phyloP scores from a whole-genome alignment of 2,329 filamentous ascomycete species.

The Trichoderma sp. region DNA sequence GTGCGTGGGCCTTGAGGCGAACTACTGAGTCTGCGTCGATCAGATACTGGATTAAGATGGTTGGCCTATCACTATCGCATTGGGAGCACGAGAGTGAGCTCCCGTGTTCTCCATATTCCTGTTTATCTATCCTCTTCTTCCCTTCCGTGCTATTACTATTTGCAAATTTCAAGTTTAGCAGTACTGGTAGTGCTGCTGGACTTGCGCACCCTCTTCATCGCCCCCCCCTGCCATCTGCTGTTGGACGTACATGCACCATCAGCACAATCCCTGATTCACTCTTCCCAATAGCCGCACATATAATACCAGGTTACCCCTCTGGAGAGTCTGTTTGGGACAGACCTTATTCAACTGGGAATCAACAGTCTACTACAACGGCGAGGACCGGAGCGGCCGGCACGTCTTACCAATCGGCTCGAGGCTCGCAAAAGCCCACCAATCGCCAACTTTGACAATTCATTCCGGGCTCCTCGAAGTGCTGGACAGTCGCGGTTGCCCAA shows the following conservation, averaged over 20 bases:
- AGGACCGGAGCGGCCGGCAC: conserved; percentile 15
- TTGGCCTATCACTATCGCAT: not conserved
- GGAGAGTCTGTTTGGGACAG: not conserved
- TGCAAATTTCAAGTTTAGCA: conserved; percentile 5
- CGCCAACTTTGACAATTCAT: not conserved
- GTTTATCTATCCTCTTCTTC: not conserved
- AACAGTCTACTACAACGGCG: not conserved
- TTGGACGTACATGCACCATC: not conserved
- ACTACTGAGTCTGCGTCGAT: conserved; percentile 12
- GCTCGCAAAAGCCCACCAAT: not conserved
- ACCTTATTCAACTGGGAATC: not conserved
- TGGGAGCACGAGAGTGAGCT: not conserved
- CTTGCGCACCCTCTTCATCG: conserved; percentile 4
- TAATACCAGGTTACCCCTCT: conserved; percentile 8
- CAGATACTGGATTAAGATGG: conserved; percentile 11
- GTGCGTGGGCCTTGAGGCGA: conserved; percentile 8
- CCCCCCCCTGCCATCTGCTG: conserved; percentile 9
- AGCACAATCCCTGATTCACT: conserved; percentile 13
- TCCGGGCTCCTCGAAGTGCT: not conserved
- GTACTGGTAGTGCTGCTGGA: conserved; percentile 3
- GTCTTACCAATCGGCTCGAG: not conserved
- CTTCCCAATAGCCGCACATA: not conserved
- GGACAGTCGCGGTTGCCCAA: not conserved
- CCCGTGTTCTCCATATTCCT: not conserved
- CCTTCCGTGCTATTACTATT: not conserved